Base-by-base conservation (phyloP, 352 stramenopile species). In the Plasmopara halstedii region DNA sequence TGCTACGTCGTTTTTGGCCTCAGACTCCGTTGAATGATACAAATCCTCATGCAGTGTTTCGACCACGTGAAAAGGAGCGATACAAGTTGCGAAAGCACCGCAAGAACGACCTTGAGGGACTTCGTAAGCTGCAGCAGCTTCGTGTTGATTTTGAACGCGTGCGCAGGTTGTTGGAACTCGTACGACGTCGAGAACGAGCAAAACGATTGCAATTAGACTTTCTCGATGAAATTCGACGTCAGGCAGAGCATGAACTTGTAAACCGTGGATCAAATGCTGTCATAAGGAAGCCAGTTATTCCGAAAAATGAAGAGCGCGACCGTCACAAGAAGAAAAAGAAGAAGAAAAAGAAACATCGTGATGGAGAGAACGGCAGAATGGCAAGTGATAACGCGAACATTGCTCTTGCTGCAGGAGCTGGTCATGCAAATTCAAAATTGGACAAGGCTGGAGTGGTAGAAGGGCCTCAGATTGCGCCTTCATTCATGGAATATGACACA, bases 41-140 rank as follows among this genome's bases (percentile, higher is more conserved):
- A n/a, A 98, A 99, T 69, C 96, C 96, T 22, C 95, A 98, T 57
- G 60, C 95, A 41, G 95, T 98, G n/a, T 99, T 99, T 64, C 89
- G 96, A 14, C 95, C 95, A 17, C 82, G 95, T 27, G 93, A 98
- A 58, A 98, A 98, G 67, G 82, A 98, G 66, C 94, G 96, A 14
- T 98, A 98, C 69, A 98, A 98, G 60, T 67, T 98, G 6, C 77
- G 94, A 7, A 97, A 97, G 56, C 95, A 97, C 52, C 83, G 93
- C 46, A 94, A 97, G 62, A 98, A 98, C 65, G 95, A 98, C 71
- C 73, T 98, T 49, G 92, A 98, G 51, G 88, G 87, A 6, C 98
- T 94, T 64, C 79, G 83, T 17, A 98, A 98, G 63, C 64, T 98
- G 51, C 80, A 95, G 57, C 83, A 95, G 50, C 63, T 98, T 19